Conservation (phyloP, 106 monocot genomes). For the Acanthochlamys bracteata region DNA sequence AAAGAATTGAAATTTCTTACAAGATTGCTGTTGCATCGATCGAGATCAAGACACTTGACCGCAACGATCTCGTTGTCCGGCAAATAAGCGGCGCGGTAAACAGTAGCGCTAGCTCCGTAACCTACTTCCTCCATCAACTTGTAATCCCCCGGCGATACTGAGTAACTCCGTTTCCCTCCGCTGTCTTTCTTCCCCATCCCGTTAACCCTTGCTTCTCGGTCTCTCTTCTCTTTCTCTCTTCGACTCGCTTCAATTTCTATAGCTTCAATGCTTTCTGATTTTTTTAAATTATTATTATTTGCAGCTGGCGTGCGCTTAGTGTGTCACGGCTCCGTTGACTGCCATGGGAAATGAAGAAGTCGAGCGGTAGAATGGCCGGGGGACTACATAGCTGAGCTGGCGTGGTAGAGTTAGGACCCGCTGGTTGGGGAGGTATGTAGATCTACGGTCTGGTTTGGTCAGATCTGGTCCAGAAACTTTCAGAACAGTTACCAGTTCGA, state of each 20-base stretch:
- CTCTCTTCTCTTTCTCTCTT: neutral
- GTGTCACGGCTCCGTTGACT: neutral
- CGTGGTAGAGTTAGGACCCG: neutral
- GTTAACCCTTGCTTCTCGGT: neutral
- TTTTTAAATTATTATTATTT: too few relatives aligned
- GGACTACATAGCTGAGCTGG: neutral
- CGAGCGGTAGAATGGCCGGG: neutral
- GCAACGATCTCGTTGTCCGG: slow-evolving; percentile 74
- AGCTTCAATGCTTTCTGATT: too few relatives aligned
- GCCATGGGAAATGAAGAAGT: neutral
- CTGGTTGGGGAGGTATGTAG: neutral
- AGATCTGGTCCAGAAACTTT: too few relatives aligned
- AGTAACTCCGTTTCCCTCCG: slow-evolving; percentile 37
- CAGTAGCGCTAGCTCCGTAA: slow-evolving; percentile 81
- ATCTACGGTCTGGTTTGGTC: neutral
- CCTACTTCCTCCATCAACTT: slow-evolving; percentile 84
- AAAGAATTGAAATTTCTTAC: slow-evolving; percentile 21
- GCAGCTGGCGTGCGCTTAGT: too few relatives aligned
- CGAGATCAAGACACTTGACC: slow-evolving; percentile 96
- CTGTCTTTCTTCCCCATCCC: neutral
- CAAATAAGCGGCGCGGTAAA: slow-evolving; percentile 65
- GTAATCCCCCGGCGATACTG: slow-evolving; percentile 51
- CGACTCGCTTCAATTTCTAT: too few relatives aligned
- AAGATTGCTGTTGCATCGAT: slow-evolving; percentile 89
- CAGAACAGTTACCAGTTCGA: too few relatives aligned